Base-by-base conservation (phyloP, 495 filamentous ascomycete genomes). In the Talaromyces trachyspermus region DNA sequence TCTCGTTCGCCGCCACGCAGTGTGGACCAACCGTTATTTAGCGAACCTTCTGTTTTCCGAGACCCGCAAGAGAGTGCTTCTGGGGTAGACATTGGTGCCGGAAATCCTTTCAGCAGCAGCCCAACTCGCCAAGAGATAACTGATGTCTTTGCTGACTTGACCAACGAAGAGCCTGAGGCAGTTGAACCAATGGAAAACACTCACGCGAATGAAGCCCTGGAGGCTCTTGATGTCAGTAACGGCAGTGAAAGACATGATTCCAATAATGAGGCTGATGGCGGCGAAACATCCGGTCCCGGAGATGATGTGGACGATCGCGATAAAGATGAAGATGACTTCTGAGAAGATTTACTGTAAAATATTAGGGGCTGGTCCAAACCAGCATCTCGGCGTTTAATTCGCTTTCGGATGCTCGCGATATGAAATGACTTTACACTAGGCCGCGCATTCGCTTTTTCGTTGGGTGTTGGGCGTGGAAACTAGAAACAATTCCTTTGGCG, bases 141-240 rank as follows among this genome's bases (percentile, higher is more conserved):
- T 39, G 69, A 74, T 49, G 61, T 74, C 9, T 74, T 74, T 52
- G 69, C 69, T 5, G 69, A 72, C 23, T 43, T 74, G 25, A 74
- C 69, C 0, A 74, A 74, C 38, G 63, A 74, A 53, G 69, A 72
- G 45, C 55, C 50, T 4, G 66, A 71, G 4, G 54, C 52, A 10
- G 66, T 70, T 11, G 46, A 62, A 37, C 52, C 56, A 10, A 70
- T 72, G 63, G 69, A 72, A 41, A 74, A 71, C 47, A 63, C 63
- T 7, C 70, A 74, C 50, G 68, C 68, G 10, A 69, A 63, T 24
- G 70, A 74, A 43, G 70, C 68, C 1, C 57, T 74, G 2, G 70
- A 72, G 39, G 66, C 57, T 22, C 60, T 74, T 10, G 64, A 69
- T 47, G 70, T 62, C 23, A 65, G 66, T 47, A 69, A 68, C 22